Evolutionary conservation across 208 protist genomes (phyloP), one percentile per base, ranked within the genome.

Genomic region (Crithidia brevicula): DNA sequence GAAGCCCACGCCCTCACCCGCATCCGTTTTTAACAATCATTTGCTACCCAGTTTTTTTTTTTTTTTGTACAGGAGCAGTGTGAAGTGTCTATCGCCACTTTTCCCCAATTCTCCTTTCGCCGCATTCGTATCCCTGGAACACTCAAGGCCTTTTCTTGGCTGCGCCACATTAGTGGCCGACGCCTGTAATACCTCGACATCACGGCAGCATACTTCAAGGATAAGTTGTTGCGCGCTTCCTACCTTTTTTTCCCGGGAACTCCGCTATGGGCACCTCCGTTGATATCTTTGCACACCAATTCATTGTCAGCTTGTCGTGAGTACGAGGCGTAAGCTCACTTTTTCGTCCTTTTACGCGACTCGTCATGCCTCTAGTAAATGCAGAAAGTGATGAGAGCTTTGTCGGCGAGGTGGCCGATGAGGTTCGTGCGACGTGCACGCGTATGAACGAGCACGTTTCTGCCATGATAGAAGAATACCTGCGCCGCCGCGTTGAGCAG

Each of bases 381-480:
- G 76, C 85, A n/a, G 71, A 71, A 20, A 74, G 56, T 28, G 85
- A 91, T 56, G 79, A 69, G 33, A 67, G 52, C 59, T 91, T 91
- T 30, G 40, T 91, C 30, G 66, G 20, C 11, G 79, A 87, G 46
- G 76, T 91, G 38, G 50, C 72, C 4, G 40, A 71, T 13, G 53
- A 67, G 20, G 73, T 86, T 16, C 50, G 27, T 2, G 54, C 53
- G 38, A n/a, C 64, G 4, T 67, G 66, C 40, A 23, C 34, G 18
- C 56, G 61, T 11, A 60, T 59, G 50, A 70, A 68, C n/a, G 56
- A 67, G 1, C 74, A 82, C 40, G 77, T 70, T n/a, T 64, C 74
- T 13, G 71, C 46, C 7, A 90, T 90, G 82, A 82, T 91, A 28
- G 80, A 86, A 51, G 79, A 86, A 61, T 91, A 91, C 34, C 72